Base-by-base conservation (phyloP, 1,284 basidiomycete genomes). In the Violaceomyces palustris region DNA sequence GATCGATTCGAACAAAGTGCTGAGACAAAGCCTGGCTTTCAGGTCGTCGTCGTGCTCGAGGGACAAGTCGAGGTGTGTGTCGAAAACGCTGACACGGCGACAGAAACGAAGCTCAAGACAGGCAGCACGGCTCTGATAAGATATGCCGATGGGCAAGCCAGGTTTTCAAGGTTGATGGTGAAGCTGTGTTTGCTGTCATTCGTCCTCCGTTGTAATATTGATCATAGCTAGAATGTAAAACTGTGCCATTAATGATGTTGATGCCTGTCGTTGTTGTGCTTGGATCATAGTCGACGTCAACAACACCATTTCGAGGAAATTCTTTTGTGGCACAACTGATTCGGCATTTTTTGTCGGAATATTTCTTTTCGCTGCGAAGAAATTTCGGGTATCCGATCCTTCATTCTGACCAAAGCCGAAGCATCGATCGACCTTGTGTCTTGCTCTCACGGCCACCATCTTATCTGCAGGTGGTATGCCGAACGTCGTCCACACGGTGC, bases 121-220 rank as follows among this genome's bases (percentile, higher is more conserved):
- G 50, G 50, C 4, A 47, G 38, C 31, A 52, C 50, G 9, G 39
- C 50, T 0, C n/a, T 52, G 22, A 7, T 52, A 25, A 30, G 21
- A 17, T 39, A 52, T 24, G 34, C 41, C 12, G 45, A 52, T 22
- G 50, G 50, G 19, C 9, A n/a, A 8, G 35, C 43, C 14, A 30
- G n/a, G 6, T n/a, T n/a, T 47, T 52, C 42, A 33, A 39, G 17
- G n/a, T 31, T 8, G 18, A 30, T 8, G 22, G 25, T 5, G 27
- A 38, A 10, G 38, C 38, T 17, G 28, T 42, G 0, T 46, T 44
- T 28, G 41, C 47, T n/a, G 40, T 52, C 17, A 37, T 52, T 19
- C 50, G 50, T 27, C 50, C 50, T 30, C 50, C 50, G 28, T 11
- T 42, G 40, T 46, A n/a, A n/a, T n/a, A n/a, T n/a, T n/a, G n/a